Percentiles rank a stretch among this genome's conserved stretches.
Conservation (phyloP, 176 grass and related monocot genomes). For the Aegilops bicornis region DNA sequence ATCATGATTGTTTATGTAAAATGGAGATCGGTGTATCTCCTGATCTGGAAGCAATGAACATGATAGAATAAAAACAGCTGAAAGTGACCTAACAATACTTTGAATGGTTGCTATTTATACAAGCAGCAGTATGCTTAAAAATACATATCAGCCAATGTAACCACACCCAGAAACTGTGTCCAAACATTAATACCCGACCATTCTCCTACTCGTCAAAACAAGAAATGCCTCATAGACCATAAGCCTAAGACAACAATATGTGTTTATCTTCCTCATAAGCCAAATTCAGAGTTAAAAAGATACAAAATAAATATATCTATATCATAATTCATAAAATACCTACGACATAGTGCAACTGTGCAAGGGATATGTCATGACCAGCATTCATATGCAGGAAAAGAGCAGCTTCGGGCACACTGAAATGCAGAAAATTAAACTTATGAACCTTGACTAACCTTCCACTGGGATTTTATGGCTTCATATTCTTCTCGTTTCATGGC, state of each 20-base stretch:
- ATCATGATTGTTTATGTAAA: conserved; percentile 8
- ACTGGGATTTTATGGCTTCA: conserved; percentile 86
- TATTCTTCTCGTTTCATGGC: conserved; percentile 80
- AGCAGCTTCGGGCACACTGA: background rate
- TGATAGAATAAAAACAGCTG: conserved; percentile 3
- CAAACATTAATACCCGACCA: background rate
- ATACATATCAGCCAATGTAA: background rate
- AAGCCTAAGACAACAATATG: background rate
- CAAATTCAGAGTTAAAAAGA: background rate
- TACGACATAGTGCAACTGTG: conserved; percentile 9
- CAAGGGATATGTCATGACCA: background rate
- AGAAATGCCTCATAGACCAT: background rate
- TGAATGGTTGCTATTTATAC: background rate
- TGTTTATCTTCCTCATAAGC: conserved; percentile 12
- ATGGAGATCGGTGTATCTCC: background rate
- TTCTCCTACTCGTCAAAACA: background rate
- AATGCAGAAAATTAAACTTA: conserved; percentile 11
- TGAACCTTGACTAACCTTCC: conserved; percentile 68
- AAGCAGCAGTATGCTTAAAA: background rate
- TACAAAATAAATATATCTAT: background rate
- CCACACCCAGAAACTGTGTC: background rate
- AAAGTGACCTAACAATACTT: conserved; percentile 21
- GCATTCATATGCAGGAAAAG: background rate
- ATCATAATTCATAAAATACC: background rate
- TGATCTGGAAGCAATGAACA: background rate